Evolutionary conservation across 345 rosid species (phyloP), one percentile per base, ranked within the genome.

Genomic region (Cardamine occulta): DNA sequence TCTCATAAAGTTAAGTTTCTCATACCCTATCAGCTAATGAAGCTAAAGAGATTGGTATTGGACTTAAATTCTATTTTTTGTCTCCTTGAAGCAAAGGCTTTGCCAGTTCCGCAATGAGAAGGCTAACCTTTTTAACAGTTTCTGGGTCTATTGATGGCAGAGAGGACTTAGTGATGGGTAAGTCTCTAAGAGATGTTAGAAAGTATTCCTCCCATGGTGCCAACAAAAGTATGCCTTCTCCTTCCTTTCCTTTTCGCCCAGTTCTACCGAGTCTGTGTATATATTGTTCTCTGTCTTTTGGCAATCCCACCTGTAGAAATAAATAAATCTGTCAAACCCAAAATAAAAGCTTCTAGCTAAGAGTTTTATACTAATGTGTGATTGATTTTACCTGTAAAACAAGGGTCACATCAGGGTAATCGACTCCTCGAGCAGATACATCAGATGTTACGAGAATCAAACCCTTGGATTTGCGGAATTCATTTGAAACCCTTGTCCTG

Each of bases 401-500:
- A 24, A 96, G 97, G 60, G 97, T 89, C 45, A 96, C 98, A 47
- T 95, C 98, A 28, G 99, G 99, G 82, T 96, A 96, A 81, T 96
- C 99, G n/a, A 96, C 97, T 68, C 99, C 97, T 14, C 98, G 90
- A 15, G 99, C 99, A 74, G 99, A 93, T 35, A 96, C 96, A 87
- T 96, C 99, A 21, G 99, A 96, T 13, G 98, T 93, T 74, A 88
- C 99, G 4, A 92, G 97, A 58, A 95, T 90, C 28, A 95, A 82
- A 80, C 99, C 96, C 78, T 90, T 95, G 28, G 99, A 92, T 79
- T 92, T 95, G 32, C 97, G 85, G 85, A 95, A 95, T 76, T 90
- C 97, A 75, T 90, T 91, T 32, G 97, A 95, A 57, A 95, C 87
- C 78, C 80, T 86, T 21, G 96, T 95, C 78, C 97, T 88, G 72